phyloP scores from a whole-genome alignment of 768 basidiomycete genomes.

The Leccinellum rugosiceps region DNA sequence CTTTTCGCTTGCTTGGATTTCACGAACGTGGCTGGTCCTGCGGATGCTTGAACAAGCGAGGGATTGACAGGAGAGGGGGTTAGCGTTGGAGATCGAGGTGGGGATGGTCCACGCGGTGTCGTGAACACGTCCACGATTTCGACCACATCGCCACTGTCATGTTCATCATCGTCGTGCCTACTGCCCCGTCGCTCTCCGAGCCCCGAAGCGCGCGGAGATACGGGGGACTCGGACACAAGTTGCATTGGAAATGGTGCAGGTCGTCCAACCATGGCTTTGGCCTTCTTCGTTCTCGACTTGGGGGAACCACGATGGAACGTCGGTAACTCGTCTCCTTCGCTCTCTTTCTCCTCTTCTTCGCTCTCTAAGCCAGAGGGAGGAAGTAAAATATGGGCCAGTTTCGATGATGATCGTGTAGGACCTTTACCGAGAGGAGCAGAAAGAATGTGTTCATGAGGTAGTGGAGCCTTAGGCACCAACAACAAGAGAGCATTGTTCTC shows the following conservation, averaged over 20 bases:
- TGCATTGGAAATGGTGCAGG: conserved; percentile 30
- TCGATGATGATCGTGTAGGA: conserved; percentile 10
- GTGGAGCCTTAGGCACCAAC: neutral
- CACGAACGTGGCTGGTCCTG: neutral
- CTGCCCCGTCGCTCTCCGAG: neutral
- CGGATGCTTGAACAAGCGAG: neutral
- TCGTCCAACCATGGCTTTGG: neutral
- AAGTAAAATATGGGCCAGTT: conserved; percentile 12
- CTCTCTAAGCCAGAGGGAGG: conserved; percentile 4
- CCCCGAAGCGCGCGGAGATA: neutral
- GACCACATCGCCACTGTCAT: neutral
- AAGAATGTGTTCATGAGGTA: neutral
- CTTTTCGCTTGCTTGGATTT: neutral
- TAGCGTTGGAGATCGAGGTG: conserved; percentile 20
- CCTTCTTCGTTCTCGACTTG: neutral
- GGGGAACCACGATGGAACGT: conserved; percentile 16
- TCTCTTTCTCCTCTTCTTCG: conserved; percentile 10
- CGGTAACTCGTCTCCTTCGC: conserved; percentile 15
- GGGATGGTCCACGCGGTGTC: conserved; percentile 18
- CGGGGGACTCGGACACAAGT: neutral
- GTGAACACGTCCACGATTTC: conserved; percentile 22
- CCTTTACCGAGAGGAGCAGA: conserved; percentile 1
- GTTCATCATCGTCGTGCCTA: neutral
- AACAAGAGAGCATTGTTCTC: neutral
- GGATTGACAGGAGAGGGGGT: conserved; percentile 13